Percentiles rank a stretch among this genome's conserved stretches.
Conservation (phyloP, 768 basidiomycete genomes). For the Phaffia australis region DNA sequence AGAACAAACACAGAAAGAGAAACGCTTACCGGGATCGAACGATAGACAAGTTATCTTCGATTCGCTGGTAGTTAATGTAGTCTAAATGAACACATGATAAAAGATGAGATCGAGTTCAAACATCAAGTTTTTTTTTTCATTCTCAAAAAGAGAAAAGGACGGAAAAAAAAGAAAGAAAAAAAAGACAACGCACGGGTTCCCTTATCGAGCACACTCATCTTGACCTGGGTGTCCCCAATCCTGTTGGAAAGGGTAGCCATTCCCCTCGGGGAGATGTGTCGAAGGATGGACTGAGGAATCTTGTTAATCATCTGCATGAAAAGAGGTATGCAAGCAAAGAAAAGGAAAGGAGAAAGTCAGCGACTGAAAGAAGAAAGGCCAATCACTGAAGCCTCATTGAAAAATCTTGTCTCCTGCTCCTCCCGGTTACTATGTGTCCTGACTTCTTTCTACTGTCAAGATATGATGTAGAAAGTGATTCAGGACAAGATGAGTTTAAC, state of each 20-base stretch:
- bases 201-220: constrained; percentile 69
- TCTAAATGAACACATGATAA: constrained; percentile 28
- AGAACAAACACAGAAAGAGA: neutral
- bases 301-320: constrained; percentile 20
- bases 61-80: constrained; percentile 87
- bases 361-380: neutral
- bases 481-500: neutral
- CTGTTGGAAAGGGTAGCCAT: constrained; percentile 71
- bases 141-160: neutral
- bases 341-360: neutral
- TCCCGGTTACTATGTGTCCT: too few species aligned
- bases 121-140: neutral
- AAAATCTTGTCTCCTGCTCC: neutral
- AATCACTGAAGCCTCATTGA: neutral
- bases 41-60: constrained; percentile 70
- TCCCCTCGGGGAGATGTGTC: constrained; percentile 25
- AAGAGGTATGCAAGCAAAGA: neutral
- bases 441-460: neutral
- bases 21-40: constrained; percentile 28
- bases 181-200: constrained; percentile 14
- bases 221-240: constrained; percentile 80
- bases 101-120: neutral
- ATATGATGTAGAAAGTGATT: too few species aligned
- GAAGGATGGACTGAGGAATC: constrained; percentile 16
- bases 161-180: neutral